Conservation (phyloP, 1,139 yeast genomes). For the Taphrina confusa region DNA sequence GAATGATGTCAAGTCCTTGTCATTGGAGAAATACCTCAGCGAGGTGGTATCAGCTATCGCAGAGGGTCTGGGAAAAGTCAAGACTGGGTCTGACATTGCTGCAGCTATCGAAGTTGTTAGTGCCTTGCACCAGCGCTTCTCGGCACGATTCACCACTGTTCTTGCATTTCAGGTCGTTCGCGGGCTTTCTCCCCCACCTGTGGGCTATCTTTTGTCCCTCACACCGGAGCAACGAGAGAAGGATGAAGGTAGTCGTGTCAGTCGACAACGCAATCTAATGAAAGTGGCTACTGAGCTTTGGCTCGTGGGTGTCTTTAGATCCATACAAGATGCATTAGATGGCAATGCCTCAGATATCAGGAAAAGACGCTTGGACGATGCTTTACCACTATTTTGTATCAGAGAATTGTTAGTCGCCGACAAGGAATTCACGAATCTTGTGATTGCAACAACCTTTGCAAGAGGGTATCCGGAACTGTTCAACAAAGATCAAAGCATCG, state of each 20-base stretch:
- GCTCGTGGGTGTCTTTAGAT: slow-evolving; percentile 59
- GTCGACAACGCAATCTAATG: slow-evolving; percentile 54
- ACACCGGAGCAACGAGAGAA: slow-evolving; percentile 48
- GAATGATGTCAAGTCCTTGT: slow-evolving; percentile 62
- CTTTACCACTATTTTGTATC: slow-evolving; percentile 47
- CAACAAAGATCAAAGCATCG: slow-evolving; percentile 6
- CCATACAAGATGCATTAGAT: slow-evolving; percentile 47
- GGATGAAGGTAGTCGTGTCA: slow-evolving; percentile 51
- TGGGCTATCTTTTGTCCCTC: slow-evolving; percentile 45
- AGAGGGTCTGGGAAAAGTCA: slow-evolving; percentile 62
- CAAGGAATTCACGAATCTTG: slow-evolving; percentile 41
- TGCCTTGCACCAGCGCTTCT: slow-evolving; percentile 75
- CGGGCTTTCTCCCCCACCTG: slow-evolving; percentile 52
- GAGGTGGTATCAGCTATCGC: slow-evolving; percentile 66
- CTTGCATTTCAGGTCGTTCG: slow-evolving; percentile 57
- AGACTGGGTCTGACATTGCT: slow-evolving; percentile 59
- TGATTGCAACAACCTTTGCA: slow-evolving; percentile 55
- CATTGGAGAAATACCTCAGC: slow-evolving; percentile 73
- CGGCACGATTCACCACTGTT: slow-evolving; percentile 37
- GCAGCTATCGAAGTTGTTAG: slow-evolving; percentile 71
- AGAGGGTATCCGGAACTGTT: slow-evolving; percentile 49
- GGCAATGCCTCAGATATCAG: slow-evolving; percentile 27
- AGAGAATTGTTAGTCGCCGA: slow-evolving; percentile 44
- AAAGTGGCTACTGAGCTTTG: slow-evolving; percentile 64
- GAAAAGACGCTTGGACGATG: slow-evolving; percentile 34